Conservation (phyloP, 805 yeast genomes). For the Jamesozyma spencerorum region DNA sequence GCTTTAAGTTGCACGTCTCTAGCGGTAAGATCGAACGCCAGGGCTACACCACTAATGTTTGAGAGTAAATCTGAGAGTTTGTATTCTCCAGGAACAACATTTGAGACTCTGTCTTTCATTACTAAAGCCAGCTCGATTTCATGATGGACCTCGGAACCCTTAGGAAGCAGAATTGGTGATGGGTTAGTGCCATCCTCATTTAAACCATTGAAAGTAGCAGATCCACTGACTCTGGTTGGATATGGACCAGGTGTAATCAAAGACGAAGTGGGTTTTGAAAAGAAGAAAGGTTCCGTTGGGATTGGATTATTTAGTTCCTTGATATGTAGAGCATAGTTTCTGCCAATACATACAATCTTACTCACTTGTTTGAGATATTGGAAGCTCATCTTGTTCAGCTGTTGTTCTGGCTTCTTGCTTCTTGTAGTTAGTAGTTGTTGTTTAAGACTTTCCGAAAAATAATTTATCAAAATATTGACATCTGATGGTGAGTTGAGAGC, state of each 20-base stretch:
- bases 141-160: conserved; percentile 73
- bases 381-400: conserved; percentile 33
- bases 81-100: conserved; percentile 49
- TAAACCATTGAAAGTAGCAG: conserved; percentile 18
- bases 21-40: conserved; percentile 91
- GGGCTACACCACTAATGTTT: conserved; percentile 75
- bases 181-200: conserved; percentile 30
- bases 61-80: conserved; percentile 60
- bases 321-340: conserved; percentile 95
- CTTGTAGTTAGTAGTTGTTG: no score
- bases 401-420: not conserved
- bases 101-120: conserved; percentile 52
- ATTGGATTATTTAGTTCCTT: conserved; percentile 73
- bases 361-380: conserved; percentile 52
- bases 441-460: no score
- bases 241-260: conserved; percentile 45
- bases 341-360: conserved; percentile 88
- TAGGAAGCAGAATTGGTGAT: conserved; percentile 79
- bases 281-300: conserved; percentile 86
- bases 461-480: no score
- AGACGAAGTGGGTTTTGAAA: conserved; percentile 80
- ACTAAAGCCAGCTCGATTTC: conserved; percentile 87
- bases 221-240: not conserved
- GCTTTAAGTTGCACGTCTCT: conserved; percentile 94
- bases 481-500: no score